A percentile compares a stretch with the other conserved stretches of the same genome.
Conservation (phyloP, 2,329 filamentous ascomycete genomes). For the Fusarium sp. region DNA sequence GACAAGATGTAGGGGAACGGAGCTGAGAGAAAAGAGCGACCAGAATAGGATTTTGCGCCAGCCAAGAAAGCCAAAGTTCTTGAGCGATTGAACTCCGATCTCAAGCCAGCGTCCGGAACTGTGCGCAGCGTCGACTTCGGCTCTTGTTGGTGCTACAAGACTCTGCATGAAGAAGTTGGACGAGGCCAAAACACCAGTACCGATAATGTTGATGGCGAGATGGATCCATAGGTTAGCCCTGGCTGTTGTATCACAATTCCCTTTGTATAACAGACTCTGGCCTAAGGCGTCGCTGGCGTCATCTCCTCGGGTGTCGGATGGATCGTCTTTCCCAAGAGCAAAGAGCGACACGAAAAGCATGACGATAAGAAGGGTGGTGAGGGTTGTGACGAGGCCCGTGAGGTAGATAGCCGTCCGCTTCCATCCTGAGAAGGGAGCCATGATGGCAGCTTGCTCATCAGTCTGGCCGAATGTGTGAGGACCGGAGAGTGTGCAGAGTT, state of each 20-base stretch:
- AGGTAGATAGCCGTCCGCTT: conserved; percentile 30
- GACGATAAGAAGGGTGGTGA: conserved; percentile 14
- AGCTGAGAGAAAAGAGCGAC: conserved; percentile 22
- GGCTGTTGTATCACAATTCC: conserved; percentile 1
- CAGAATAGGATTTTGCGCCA: conserved; percentile 25
- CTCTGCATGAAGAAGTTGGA: conserved; percentile 58
- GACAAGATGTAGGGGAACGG: conserved; percentile 27
- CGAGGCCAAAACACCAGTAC: conserved; percentile 52
- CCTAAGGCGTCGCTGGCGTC: not conserved
- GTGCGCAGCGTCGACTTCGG: conserved; percentile 50
- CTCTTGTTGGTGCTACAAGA: conserved; percentile 53
- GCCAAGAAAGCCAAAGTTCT: conserved; percentile 32
- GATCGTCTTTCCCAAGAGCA: not conserved
- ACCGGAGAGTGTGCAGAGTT: not conserved
- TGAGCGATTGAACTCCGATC: conserved; percentile 44
- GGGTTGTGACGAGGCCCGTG: conserved; percentile 12
- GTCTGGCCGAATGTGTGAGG: not conserved
- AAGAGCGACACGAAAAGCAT: conserved; percentile 33
- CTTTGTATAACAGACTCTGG: conserved; percentile 17
- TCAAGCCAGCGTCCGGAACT: conserved; percentile 35
- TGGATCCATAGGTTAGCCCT: conserved; percentile 33
- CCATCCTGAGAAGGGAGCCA: conserved; percentile 31
- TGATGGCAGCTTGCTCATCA: not conserved
- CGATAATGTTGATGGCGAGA: conserved; percentile 34
- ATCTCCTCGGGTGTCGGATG: rapidly evolving